Percentiles rank a stretch among this genome's conserved stretches.
phyloP scores from a whole-genome alignment of 1,139 yeast species.

The Pichia terricola region DNA sequence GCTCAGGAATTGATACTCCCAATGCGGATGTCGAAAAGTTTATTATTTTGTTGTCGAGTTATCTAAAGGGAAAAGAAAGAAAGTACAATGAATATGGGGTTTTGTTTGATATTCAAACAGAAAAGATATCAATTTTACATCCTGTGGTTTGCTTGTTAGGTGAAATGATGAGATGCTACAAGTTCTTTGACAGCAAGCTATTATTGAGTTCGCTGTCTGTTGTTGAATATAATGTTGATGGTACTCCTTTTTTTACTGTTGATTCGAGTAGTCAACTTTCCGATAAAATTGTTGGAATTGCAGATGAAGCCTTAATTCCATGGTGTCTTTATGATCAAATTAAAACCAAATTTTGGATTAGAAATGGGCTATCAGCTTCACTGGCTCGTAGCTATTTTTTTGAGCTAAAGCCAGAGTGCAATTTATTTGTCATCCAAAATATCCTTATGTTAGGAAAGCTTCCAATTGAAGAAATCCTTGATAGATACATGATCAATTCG shows the following conservation, averaged over 20 bases:
- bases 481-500: constrained; percentile 49
- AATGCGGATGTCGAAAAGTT: constrained; percentile 18
- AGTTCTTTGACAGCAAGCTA: constrained; percentile 11
- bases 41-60: constrained; percentile 25
- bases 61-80: constrained; percentile 17
- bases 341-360: constrained; percentile 77
- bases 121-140: constrained; percentile 42
- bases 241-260: neutral
- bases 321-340: constrained; percentile 70
- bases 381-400: constrained; percentile 38
- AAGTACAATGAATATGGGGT: constrained; percentile 5
- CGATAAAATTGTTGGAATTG: constrained; percentile 25
- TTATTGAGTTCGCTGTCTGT: neutral
- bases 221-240: neutral
- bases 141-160: constrained; percentile 51
- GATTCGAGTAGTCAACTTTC: constrained; percentile 17
- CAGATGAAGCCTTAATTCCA: constrained; percentile 52
- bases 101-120: constrained; percentile 27
- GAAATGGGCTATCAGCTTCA: constrained; percentile 49
- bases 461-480: constrained; percentile 40
- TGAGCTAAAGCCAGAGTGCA: constrained; percentile 40
- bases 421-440: constrained; percentile 50
- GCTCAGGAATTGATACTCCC: constrained; percentile 20
- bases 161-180: constrained; percentile 30
- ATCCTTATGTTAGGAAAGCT: constrained; percentile 35